phyloP scores from a whole-genome alignment of 345 rosid genomes.

The Schrenkiella parvula region DNA sequence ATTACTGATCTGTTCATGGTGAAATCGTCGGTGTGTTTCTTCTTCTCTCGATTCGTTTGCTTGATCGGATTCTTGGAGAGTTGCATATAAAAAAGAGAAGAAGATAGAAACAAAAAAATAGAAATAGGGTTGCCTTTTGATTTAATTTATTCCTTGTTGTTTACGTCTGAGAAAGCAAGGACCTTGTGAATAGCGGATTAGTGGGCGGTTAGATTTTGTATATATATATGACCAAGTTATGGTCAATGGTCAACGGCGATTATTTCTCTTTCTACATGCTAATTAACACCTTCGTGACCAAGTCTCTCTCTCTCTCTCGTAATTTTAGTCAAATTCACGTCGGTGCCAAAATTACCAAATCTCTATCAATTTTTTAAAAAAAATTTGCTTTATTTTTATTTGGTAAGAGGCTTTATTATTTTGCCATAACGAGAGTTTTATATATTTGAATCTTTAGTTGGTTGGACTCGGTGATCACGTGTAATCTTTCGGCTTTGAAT shows the following conservation, averaged over 20 bases:
- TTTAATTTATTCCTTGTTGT: conserved; percentile 19
- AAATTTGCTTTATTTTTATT: not conserved
- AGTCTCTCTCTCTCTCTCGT: conserved; percentile 27
- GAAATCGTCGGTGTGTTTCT: conserved; percentile 3
- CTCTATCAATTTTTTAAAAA: not conserved
- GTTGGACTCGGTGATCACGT: conserved; percentile 23
- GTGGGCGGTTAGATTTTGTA: conserved; percentile 25
- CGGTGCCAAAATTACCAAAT: conserved; percentile 24
- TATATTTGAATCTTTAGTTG: not conserved
- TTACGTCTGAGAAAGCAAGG: conserved; percentile 30
- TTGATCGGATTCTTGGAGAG: conserved; percentile 21
- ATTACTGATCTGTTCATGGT: conserved; percentile 17
- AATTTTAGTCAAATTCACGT: conserved; percentile 32
- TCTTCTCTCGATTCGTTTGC: conserved; percentile 13
- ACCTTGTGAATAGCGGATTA: conserved; percentile 26
- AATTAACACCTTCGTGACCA: conserved; percentile 29
- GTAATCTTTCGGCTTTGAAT: not conserved
- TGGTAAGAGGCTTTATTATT: not conserved
- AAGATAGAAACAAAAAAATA: not conserved
- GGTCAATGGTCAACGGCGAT: conserved; percentile 39
- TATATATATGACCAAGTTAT: conserved; percentile 25
- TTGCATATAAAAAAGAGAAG: conserved; percentile 5
- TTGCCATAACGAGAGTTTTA: conserved; percentile 16
- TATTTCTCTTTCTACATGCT: conserved; percentile 28
- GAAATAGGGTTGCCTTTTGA: not conserved